Evolutionary conservation across 345 rosid genomes (phyloP), one percentile per base, ranked within the genome.

Genomic region (Gossypium longicalyx): DNA sequence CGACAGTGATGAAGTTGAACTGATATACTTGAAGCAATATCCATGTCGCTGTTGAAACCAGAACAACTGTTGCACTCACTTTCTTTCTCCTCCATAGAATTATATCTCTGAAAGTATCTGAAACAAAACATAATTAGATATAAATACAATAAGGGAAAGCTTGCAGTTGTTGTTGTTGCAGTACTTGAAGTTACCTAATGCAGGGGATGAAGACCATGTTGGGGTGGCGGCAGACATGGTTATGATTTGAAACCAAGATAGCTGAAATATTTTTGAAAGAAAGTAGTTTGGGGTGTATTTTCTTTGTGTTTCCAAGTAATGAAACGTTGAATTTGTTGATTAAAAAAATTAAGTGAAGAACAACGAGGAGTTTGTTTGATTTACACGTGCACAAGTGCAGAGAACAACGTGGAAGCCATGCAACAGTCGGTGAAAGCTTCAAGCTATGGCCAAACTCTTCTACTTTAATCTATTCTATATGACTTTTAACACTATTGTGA

Each of bases 1-100:
- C 80, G 23, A 88, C 74, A 7, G 88, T 83, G 71, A 88, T 34
- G 19, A 76, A 83, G 53, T 74, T 86, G 80, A 85, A 84, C 20
- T 71, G 74, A 77, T 84, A 85, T 27, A 83, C 59, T 13, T 84
- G 76, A 11, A 86, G 73, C 73, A 82, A 69, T 9, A 80, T 57
- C 91, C 89, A 88, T 63, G 77, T 75, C 12, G 70, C 80, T 12
- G 89, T 81, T 44, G 86, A 76, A 20, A 78, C 67, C 9, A 51
- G 6, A 5, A 88, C 76, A 34, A 84, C 56, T 20, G 72, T 64
- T 5, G 78, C 57, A 54, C 86, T 87, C 65, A 79, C 25, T 43
- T 75, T 83, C 82, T 80, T 88, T 70, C 83, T 86, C 77, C 87
- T 86, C 91, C 91, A 90, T 56, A 88, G 73, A 71, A 79, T 64